Base-by-base conservation (phyloP, 2,329 filamentous ascomycete genomes). In the Sarocladium brachiariae region DNA sequence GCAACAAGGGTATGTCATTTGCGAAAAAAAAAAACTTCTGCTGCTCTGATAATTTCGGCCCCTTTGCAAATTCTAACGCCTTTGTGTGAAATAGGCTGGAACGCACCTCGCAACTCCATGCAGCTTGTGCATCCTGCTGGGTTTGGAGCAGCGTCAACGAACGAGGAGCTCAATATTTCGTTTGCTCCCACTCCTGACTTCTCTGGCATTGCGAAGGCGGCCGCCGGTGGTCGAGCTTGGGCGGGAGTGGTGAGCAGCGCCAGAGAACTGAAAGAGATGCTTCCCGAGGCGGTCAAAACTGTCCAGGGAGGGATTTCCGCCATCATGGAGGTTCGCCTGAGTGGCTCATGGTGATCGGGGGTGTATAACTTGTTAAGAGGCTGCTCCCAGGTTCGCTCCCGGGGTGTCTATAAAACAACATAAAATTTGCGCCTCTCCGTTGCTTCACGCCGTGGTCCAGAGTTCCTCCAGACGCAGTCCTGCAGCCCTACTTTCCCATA, bases 161-260 rank as follows among this genome's bases (percentile, higher is more conserved):
- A 73, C 53, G 69, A 73, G 43, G 72, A 74, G 52, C 61, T 74
- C 43, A 73, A 73, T 52, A 74, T 74, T 52, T 72, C 70, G 3
- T 72, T 75, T 45, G 62, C 61, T 16, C 72, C 72, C 1, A 60
- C 66, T 2, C 72, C 71, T 2, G 68, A 75, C 58, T 75, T 70
- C 57, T 59, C 70, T 5, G 54, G 51, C 14, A 57, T 57, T 50
- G 48, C 58, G 55, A 37, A 60, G 54, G 47, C 56, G 64, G 68
- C 48, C 64, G 63, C 46, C 59, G 58, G 51, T 23, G 21, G 21
- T 11, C 19, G 13, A 3, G 39, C 39, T 19, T 43, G 21, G 19
- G 21, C 39, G 7, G 39, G 19, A 3, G 23, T 43, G 19, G 39
- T 43, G 4, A 39, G 35, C 4, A 39, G 16, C 7, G 35, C 16